Evolutionary conservation across 768 basidiomycete genomes (phyloP).

Genomic region (Serendipita sp.): DNA sequence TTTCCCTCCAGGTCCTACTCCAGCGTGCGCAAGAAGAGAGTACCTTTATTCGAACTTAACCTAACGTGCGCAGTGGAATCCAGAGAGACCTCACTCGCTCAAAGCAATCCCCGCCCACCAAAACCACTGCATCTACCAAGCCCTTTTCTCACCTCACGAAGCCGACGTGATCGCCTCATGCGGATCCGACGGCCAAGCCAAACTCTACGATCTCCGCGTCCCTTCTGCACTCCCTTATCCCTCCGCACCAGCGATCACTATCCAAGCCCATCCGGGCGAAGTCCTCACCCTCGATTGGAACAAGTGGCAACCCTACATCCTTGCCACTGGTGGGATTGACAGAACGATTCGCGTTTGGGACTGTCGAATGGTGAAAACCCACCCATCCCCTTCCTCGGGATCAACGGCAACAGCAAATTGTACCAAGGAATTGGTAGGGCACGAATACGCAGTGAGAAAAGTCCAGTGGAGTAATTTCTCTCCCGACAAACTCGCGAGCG

Average conservation of each 20-base stretch:
- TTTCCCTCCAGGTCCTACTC: not conserved
- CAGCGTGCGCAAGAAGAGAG: constrained; percentile 3
- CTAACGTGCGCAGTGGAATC: constrained; percentile 72
- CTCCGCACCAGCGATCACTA: constrained; percentile 13
- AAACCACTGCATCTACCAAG: constrained; percentile 61
- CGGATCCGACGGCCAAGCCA: constrained; percentile 73
- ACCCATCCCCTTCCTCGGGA: constrained; percentile 28
- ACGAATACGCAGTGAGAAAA: constrained; percentile 81
- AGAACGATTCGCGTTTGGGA: constrained; percentile 69
- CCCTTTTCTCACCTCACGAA: constrained; percentile 83
- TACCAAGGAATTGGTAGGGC: constrained; percentile 56
- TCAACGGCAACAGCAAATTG: constrained; percentile 34
- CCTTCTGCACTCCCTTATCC: constrained; percentile 12
- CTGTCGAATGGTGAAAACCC: constrained; percentile 60
- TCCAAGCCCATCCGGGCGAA: constrained; percentile 66
- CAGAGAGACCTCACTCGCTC: constrained; percentile 65
- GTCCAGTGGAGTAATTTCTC: constrained; percentile 54
- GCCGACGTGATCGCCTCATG: constrained; percentile 69
- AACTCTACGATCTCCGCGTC: constrained; percentile 48
- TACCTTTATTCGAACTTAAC: not conserved
- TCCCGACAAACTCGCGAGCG: constrained; percentile 26
- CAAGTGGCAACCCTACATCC: constrained; percentile 65
- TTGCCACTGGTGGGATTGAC: constrained; percentile 73
- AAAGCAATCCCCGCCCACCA: constrained; percentile 50
- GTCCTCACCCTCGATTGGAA: constrained; percentile 82